phyloP scores from a whole-genome alignment of 345 rosid genomes.

The Eucalyptus curtisii region DNA sequence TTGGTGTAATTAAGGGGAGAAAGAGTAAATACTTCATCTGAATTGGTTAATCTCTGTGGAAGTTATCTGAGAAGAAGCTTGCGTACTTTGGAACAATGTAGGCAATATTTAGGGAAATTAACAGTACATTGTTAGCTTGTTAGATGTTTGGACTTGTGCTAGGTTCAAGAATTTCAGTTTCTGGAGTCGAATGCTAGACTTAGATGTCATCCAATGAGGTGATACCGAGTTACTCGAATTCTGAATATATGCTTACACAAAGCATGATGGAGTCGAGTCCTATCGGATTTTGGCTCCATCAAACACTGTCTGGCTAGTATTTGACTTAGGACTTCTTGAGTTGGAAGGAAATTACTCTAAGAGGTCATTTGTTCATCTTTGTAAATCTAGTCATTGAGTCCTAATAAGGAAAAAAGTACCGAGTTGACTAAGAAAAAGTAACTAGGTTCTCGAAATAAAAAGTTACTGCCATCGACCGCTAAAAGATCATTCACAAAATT shows the following conservation, averaged over 20 bases:
- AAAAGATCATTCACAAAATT: background rate
- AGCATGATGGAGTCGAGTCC: background rate
- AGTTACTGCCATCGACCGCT: background rate
- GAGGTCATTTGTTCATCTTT: background rate
- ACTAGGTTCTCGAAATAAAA: background rate
- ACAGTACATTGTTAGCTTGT: background rate
- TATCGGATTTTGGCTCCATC: background rate
- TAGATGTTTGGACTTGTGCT: background rate
- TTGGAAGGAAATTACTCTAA: background rate
- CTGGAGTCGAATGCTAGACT: background rate
- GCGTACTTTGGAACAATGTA: background rate
- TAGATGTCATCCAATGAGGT: background rate
- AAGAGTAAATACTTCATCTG: background rate
- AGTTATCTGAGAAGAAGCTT: background rate
- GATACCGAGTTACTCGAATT: background rate
- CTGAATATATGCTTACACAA: background rate
- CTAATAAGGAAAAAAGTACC: background rate
- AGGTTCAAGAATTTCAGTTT: background rate
- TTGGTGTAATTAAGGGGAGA: background rate
- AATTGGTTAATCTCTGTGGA: background rate
- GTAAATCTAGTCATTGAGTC: background rate
- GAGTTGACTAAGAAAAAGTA: background rate
- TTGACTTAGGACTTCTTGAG: background rate
- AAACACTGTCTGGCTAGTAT: background rate
- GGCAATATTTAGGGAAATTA: background rate